Evolutionary conservation across 495 filamentous ascomycete species (phyloP).

Genomic region (Penicillium maclennaniae): DNA sequence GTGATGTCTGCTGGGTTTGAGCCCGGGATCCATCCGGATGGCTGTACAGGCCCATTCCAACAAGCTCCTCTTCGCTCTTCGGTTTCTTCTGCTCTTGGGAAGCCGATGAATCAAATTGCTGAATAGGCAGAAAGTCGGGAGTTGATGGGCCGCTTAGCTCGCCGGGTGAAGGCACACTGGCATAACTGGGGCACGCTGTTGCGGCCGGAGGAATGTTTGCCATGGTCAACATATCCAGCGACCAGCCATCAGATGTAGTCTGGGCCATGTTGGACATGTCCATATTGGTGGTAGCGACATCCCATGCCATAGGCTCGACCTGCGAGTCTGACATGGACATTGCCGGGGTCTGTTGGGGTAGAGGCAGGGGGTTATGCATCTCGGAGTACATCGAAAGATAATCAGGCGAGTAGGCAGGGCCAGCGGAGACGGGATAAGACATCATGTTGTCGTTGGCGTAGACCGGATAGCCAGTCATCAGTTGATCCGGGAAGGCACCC

Average conservation of each 20-base stretch:
- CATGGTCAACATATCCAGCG: slow-evolving; percentile 40
- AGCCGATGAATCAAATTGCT: slow-evolving; percentile 34
- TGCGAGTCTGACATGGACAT: slow-evolving; percentile 42
- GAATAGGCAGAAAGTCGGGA: slow-evolving; percentile 53
- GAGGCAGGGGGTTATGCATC: slow-evolving; percentile 35
- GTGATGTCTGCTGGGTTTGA: slow-evolving; percentile 40
- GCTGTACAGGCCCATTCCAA: slow-evolving; percentile 83
- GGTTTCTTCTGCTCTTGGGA: slow-evolving; percentile 27
- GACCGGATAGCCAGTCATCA: slow-evolving; percentile 17
- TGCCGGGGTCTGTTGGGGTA: slow-evolving; percentile 37
- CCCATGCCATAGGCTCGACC: slow-evolving; percentile 32
- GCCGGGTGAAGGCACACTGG: slow-evolving; percentile 39
- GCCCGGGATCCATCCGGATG: slow-evolving; percentile 51
- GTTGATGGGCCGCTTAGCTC: slow-evolving; percentile 53
- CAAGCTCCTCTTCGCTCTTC: slow-evolving; percentile 61
- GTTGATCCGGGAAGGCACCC: slow-evolving; percentile 23
- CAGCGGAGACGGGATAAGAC: slow-evolving; percentile 28
- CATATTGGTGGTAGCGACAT: slow-evolving; percentile 7
- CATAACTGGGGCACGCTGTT: slow-evolving; percentile 34
- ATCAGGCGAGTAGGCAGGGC: slow-evolving; percentile 30
- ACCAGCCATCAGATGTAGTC: slow-evolving; percentile 33
- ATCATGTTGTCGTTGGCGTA: slow-evolving; percentile 24
- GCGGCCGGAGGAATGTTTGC: slow-evolving; percentile 34
- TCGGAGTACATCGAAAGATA: slow-evolving; percentile 26
- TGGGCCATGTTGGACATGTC: slow-evolving; percentile 22